Evolutionary conservation across 2,329 filamentous ascomycete species (phyloP), one percentile per base, ranked within the genome.

Genomic region (Reticulascus tulasneorum): DNA sequence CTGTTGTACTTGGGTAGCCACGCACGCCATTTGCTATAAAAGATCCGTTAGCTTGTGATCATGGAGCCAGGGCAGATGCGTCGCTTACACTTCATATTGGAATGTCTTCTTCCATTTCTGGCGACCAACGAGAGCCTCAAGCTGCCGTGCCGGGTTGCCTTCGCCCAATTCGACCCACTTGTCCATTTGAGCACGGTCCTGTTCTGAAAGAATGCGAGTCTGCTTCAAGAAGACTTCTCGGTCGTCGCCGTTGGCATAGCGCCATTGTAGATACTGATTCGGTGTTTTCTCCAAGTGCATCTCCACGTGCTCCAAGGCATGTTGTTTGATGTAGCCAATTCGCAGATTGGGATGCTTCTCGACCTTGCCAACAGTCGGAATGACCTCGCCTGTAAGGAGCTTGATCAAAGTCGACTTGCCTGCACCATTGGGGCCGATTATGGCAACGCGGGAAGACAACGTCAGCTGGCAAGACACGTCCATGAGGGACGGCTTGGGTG

Each of bases 251-350:
- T 97, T 88, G 53, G 87, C 87, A 59, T 97, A 98, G 53, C 93
- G 86, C 93, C 93, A 98, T 66, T 97, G 93, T 22, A 98, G 77
- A 58, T 98, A 98, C 66, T 98, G 93, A 62, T 95, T 97, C 25
- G 93, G 93, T 0, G 93, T 98, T 79, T 98, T 98, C 66, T 98
- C 93, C 51, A 97, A 73, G 58, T 98, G 93, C 91, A 96, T 95
- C 68, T 98, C 91, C 9, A 98, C 93, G 78, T 98, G 93, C 73
- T 98, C 93, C 10, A 98, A 76, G 28, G 93, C 93, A 64, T 98
- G 93, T 71, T 98, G 93, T 72, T 97, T 97, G 71, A 98, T 97
- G 72, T 98, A 98, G 36, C 93, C 93, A 53, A 98, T 96, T 74
- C 93, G 90, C 56, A 98, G 69, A 63, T 98, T 98, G 49, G 93